These are phyloP conservation scores for Candida smagusa DNA, from an alignment of 1,139 yeast genomes.

Conservation along the genomic window DNA sequence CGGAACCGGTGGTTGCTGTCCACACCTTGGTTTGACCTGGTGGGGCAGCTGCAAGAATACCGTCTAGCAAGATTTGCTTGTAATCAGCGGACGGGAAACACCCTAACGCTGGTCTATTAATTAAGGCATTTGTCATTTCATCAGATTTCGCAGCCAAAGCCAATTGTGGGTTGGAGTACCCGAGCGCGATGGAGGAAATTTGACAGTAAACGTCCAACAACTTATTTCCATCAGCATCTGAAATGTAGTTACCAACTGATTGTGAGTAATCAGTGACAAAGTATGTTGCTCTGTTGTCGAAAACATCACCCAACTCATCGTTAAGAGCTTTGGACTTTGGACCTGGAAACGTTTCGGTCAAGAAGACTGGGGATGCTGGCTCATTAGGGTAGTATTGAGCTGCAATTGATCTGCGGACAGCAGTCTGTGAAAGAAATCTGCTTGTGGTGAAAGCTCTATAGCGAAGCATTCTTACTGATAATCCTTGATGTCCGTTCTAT, in stretches of 20 bases:
- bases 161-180: slow-evolving; percentile 73
- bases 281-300: slow-evolving; percentile 67
- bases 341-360: slow-evolving; percentile 54
- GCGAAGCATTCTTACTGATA: slow-evolving; percentile 4
- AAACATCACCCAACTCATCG: slow-evolving; percentile 50
- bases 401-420: slow-evolving; percentile 13
- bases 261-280: slow-evolving; percentile 65
- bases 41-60: slow-evolving; percentile 67
- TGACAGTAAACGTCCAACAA: slow-evolving; percentile 68
- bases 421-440: not conserved
- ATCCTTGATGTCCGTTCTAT: not conserved
- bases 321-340: slow-evolving; percentile 50
- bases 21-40: slow-evolving; percentile 62
- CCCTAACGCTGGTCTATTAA: slow-evolving; percentile 74
- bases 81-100: slow-evolving; percentile 66
- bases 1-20: slow-evolving; percentile 72
- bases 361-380: slow-evolving; percentile 49
- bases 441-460: not conserved
- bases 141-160: slow-evolving; percentile 58
- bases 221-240: slow-evolving; percentile 67
- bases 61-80: slow-evolving; percentile 46
- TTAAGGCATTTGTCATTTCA: slow-evolving; percentile 64
- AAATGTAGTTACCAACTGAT: slow-evolving; percentile 66
- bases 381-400: slow-evolving; percentile 46
- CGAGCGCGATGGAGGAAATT: slow-evolving; percentile 71